Conservation (phyloP, 139 green algal genomes). For the Asterochloris erici region DNA sequence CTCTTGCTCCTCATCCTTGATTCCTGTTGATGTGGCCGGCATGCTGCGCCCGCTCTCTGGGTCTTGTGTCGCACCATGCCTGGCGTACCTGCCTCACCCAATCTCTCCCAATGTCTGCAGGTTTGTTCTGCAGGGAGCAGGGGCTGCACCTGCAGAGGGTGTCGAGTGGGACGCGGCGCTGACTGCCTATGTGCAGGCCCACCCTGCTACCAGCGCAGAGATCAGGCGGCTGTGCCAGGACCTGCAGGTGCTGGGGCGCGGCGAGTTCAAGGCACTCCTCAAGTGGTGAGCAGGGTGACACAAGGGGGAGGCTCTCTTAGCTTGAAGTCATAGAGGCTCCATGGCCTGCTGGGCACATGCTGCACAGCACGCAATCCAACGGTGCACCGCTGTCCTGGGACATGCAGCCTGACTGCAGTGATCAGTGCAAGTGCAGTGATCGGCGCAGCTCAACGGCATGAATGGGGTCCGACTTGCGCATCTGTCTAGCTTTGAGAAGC, state of each 20-base stretch:
- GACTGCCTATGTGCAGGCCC: constrained; percentile 34
- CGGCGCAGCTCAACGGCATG: too few species aligned
- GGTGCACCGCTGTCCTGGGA: background rate
- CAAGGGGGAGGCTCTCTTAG: too few species aligned
- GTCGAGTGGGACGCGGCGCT: constrained; percentile 23
- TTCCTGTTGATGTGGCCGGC: background rate
- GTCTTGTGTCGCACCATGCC: too few species aligned
- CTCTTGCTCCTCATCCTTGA: too few species aligned
- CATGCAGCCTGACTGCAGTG: background rate
- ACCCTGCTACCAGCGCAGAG: constrained; percentile 75
- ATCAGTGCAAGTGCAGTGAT: too few species aligned
- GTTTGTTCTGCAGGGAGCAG: constrained; percentile 32
- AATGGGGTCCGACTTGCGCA: too few species aligned
- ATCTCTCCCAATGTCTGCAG: constrained; percentile 7
- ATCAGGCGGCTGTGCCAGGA: constrained; percentile 81
- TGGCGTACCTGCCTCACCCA: background rate
- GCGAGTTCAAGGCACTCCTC: constrained; percentile 98
- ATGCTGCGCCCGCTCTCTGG: too few species aligned
- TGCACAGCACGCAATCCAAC: background rate
- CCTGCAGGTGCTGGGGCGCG: constrained; percentile 89
- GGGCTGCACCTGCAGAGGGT: background rate
- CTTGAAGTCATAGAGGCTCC: too few species aligned
- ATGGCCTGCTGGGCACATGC: background rate
- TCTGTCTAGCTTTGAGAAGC: too few species aligned
- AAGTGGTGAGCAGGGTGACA: constrained; percentile 58